Base-by-base conservation (phyloP, 1,284 basidiomycete species). In the Termitomyces sp. region DNA sequence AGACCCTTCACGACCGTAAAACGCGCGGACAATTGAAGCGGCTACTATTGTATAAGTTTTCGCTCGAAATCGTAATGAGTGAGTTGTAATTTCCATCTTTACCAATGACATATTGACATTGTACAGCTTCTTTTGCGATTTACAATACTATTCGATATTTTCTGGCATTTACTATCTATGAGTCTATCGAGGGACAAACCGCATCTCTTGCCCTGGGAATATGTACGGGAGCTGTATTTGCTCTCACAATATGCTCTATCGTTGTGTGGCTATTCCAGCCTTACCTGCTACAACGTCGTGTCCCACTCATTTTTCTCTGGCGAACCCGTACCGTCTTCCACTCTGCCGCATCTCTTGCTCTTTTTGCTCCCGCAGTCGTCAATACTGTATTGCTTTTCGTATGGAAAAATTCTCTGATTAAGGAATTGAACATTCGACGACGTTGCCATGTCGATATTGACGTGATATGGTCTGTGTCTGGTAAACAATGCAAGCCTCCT, bases 121-220 rank as follows among this genome's bases (percentile, higher is more conserved):
- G 41, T 21, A 17, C 60, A 86, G 84, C 69, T 59, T 64, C 65
- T 33, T 89, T 85, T 83, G 75, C 79, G 21, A 64, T 73, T 3
- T 88, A 85, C 65, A 83, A 77, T 58, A 74, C 78, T 8, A 66
- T 81, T 51, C 82, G 85, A 47, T 89, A 88, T 65, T 83, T 78
- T 64, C 59, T 86, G 10, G 81, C 83, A 9, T 82, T 76, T 59
- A 66, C 68, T 4, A 63, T 67, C 13, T 75, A 75, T 62, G 54
- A 69, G 1, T 70, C 76, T 13, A 60, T 61, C 24, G 64, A 62
- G 24, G 73, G 78, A 41, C 75, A 77, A 60, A 63, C 68, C 1
- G 67, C 73, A 24, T 67, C 80, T 3, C 68, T 90, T 13, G 73
- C 73, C 1, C 75, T 93, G 12, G 87, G 86, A 5, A 76, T 79